Evolutionary conservation across 2,329 filamentous ascomycete species (phyloP), one percentile per base, ranked within the genome.

Genomic region (Aspergillus sp.): DNA sequence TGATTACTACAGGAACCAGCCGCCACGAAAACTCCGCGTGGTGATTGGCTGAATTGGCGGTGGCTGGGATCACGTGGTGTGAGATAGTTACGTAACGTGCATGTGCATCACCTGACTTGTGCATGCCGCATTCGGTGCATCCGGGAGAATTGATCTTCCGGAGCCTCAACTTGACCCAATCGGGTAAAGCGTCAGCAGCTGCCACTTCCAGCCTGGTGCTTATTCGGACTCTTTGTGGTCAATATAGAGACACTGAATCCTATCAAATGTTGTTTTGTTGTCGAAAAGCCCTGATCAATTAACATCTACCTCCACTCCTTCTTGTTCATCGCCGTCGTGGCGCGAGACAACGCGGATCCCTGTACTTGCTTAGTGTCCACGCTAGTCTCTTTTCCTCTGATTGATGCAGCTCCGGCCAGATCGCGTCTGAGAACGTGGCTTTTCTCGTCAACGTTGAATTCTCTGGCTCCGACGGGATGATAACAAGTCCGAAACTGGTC

Each of bases 1-100:
- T 47, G 45, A 45, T 36, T 51, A 49, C 14, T n/a, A 38, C 34
- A 17, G 34, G 34, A n/a, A 38, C 56, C 52, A 60, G 49, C 56
- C 58, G 54, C 58, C 54, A 43, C 50, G 38, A n/a, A 21, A 29
- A 25, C 10, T 25, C 11, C 29, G 9, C 21, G 9, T 17, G 49
- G 16, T 57, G 48, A 60, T 60, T 57, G 58, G 58, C 20, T 13
- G 3, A 16, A 48, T 16, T 29, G 32, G 9, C 7, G 5, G 52
- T 56, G 67, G 67, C 62, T 69, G 64, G 61, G 60, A 42, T 68
- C 66, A 70, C 67, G 65, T 66, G 65, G 3, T 13, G 11, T 38
- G 20, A 10, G 1, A 36, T 23, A n/a, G n/a, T 57, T 52, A 54
- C 19, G 38, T 58, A 46, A 57, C 46, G n/a, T 5, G 16, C 2